Base-by-base conservation (phyloP, 805 yeast species). In the Saccharomyces jurei region DNA sequence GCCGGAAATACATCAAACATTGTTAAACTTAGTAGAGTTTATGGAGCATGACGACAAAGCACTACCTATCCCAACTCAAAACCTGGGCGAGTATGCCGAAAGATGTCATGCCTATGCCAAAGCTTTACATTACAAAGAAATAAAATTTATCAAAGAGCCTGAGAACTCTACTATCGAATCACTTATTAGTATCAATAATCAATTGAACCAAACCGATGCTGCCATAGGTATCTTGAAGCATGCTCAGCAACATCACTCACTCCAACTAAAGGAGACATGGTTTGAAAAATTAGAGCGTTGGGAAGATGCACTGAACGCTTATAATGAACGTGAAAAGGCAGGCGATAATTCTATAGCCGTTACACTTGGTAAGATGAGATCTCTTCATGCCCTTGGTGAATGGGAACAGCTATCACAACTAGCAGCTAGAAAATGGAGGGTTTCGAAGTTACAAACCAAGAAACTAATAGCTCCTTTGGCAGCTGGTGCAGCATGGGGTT, bases 401-500 rank as follows among this genome's bases (percentile, higher is more conserved):
- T 92, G 97, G 97, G 98, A 92, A 58, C 86, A 85, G 60, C 74
- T 92, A 25, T 84, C 95, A 5, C 87, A 85, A 58, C 72, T 92
- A 54, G 96, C 97, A 0, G 85, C 83, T 62, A 85, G 83, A 49
- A 88, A 86, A 65, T 91, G 98, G 98, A 77, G 74, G 27, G 75
- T 77, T 41, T 80, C 96, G 0, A 74, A 86, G 1, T 76, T 82
- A 36, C 96, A 87, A 25, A 81, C 82, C 44, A 81, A 84, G 61
- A 76, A 96, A 54, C 81, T 86, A 11, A 89, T 92, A 58, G 97
- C 97, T 3, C 97, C 97, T 0, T 74, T 92, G 52, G 97, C 97
- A 0, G 97, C 97, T 0, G 96, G 97, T 1, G 97, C 97, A 0
- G 89, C 97, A 1, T 92, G 97, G 98, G 97, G 98, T 17, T 75